These are phyloP conservation scores for Durio zibethinus DNA, from an alignment of 345 rosid species.

Conservation along the genomic window DNA sequence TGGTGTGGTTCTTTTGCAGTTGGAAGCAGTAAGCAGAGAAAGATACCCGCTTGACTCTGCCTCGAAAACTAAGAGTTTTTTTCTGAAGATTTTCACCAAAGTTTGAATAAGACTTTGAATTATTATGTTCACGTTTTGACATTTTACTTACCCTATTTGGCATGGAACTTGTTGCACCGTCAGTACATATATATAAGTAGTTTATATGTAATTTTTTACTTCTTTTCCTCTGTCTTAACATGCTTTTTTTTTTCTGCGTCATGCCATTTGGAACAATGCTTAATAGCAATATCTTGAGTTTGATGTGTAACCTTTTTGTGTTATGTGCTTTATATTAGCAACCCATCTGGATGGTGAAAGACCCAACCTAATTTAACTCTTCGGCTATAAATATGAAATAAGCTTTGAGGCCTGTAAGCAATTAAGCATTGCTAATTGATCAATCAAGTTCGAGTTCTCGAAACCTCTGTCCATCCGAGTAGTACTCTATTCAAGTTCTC, in stretches of 20 bases:
- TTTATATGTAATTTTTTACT: constrained; percentile 18
- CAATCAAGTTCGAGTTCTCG: too few relatives aligned
- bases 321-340: too few relatives aligned
- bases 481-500: neutral
- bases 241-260: neutral
- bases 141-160: constrained; percentile 20
- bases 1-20: constrained; percentile 24
- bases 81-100: constrained; percentile 21
- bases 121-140: constrained; percentile 24
- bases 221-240: neutral
- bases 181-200: constrained; percentile 15
- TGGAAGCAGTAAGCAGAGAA: constrained; percentile 41
- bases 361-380: too few relatives aligned
- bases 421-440: too few relatives aligned
- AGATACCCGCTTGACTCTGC: constrained; percentile 20
- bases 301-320: neutral
- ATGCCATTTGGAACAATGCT: constrained; percentile 15
- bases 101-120: constrained; percentile 20
- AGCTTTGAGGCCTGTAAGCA: too few relatives aligned
- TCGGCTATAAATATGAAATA: too few relatives aligned
- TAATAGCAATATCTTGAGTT: neutral
- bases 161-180: constrained; percentile 21
- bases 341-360: too few relatives aligned
- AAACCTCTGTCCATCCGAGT: neutral
- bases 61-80: constrained; percentile 10